These are phyloP conservation scores for Coemansia sp. DNA, from an alignment of 192 early-diverging fungal genomes.

Conservation along the genomic window DNA sequence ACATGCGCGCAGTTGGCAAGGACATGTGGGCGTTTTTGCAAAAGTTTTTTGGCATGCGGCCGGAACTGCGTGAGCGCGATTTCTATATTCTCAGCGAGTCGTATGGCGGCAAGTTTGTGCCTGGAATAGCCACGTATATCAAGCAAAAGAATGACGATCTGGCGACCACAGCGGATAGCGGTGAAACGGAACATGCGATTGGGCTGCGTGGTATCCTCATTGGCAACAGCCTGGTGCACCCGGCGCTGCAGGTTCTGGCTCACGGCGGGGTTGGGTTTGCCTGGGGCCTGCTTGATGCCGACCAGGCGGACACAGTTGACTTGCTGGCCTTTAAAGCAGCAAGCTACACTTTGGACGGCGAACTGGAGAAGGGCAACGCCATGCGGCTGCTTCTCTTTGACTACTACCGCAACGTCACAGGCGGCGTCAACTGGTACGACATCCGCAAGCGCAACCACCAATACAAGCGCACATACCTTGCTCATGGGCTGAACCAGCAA, in stretches of 20 bases:
- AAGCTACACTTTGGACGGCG: constrained; percentile 33
- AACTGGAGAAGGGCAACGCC: constrained; percentile 56
- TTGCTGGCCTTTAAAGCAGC: constrained; percentile 50
- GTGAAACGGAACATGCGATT: constrained; percentile 20
- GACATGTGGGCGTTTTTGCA: constrained; percentile 72
- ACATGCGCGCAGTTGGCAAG: constrained; percentile 65
- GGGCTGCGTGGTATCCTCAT: constrained; percentile 59
- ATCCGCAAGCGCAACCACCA: constrained; percentile 62
- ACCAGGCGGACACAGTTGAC: constrained; percentile 43
- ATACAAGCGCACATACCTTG: constrained; percentile 65
- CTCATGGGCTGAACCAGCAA: constrained; percentile 58
- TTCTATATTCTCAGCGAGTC: constrained; percentile 68
- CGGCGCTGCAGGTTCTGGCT: constrained; percentile 43
- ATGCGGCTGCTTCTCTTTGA: constrained; percentile 63
- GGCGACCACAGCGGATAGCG: not conserved
- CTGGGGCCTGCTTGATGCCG: constrained; percentile 41
- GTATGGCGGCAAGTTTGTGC: constrained; percentile 76
- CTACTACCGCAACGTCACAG: constrained; percentile 64
- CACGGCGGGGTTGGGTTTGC: constrained; percentile 46
- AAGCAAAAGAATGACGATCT: constrained; percentile 57
- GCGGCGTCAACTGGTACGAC: constrained; percentile 77
- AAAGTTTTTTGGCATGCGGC: constrained; percentile 68
- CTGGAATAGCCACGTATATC: constrained; percentile 65
- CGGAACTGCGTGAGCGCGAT: constrained; percentile 57
- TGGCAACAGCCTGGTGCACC: constrained; percentile 56